Evolutionary conservation across 441 rosid genomes (phyloP), one percentile per base, ranked within the genome.

Genomic region (Populus trichocarpa): DNA sequence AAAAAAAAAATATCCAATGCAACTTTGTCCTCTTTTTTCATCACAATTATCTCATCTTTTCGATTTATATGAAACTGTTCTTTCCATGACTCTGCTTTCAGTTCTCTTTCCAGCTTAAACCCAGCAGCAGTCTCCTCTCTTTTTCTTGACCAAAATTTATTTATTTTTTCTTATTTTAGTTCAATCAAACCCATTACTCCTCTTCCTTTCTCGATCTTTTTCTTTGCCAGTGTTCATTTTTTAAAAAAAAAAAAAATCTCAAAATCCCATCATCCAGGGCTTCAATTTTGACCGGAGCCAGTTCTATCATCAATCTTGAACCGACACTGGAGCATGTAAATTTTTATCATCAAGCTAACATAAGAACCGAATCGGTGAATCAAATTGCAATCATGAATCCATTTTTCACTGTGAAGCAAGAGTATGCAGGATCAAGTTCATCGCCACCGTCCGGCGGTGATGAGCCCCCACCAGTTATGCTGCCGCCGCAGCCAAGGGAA

Each of bases 401-500:
- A 5, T 78, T 61, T 76, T 80, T 74, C 40, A 61, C 33, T 1
- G 86, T 84, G 28, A 91, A 86, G 70, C 85, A 81, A 69, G 93
- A 91, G 84, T 81, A 75, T 57, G 35, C 61, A 16, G 90, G 86
- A 16, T 76, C 84, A 63, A 79, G 82, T 23, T 83, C 82, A 14
- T 74, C 80, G 13, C 80, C 80, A 3, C 76, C 18, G 65, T 61
- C 68, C 4, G 81, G 78, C 1, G 84, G 81, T 18, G 83, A 70
- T 23, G 18, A 74, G 6, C 53, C 33, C 46, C 25, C 79, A 14
- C 12, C 66, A 33, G 16, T 28, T 83, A 23, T 66, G 77, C 25
- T 75, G 6, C 79, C 73, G 23, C 91, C 92, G 28, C 89, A 83
- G 83, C 98, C 99, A 35, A 81, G 88, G 81, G 97, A 94, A 75